Evolutionary conservation across 331 rosid genomes (phyloP).

Genomic region (Acacia pycnantha): DNA sequence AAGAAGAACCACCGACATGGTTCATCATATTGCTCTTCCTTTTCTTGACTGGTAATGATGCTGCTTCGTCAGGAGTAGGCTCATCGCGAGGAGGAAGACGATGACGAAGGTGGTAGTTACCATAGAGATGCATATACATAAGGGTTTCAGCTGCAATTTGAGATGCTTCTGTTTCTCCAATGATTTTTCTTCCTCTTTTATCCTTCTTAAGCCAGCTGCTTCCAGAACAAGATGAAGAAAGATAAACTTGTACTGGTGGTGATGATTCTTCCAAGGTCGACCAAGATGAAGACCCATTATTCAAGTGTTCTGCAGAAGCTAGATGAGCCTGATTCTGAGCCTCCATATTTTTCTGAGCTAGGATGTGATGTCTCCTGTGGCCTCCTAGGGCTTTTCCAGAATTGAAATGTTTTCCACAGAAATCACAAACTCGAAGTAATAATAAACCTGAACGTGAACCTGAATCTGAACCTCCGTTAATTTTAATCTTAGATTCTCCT

Average conservation of each 20-base stretch:
- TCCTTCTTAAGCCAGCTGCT: conserved; percentile 29
- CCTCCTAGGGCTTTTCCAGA: conserved; percentile 40
- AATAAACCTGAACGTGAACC: neutral
- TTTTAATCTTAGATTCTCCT: neutral
- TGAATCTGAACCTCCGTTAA: neutral
- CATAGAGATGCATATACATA: neutral
- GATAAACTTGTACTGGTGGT: neutral
- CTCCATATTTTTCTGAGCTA: neutral
- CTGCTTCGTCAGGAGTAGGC: neutral
- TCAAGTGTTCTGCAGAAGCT: neutral
- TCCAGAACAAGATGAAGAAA: neutral
- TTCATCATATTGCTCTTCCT: neutral
- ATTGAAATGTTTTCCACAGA: conserved; percentile 35
- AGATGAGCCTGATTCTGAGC: neutral
- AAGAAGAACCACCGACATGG: neutral
- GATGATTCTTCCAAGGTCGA: neutral
- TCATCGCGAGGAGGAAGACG: neutral
- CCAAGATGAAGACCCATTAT: neutral
- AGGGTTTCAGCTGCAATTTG: neutral
- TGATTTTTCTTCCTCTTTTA: conserved; percentile 11
- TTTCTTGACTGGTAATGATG: neutral
- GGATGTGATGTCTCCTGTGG: conserved; percentile 35
- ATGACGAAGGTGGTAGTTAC: too few relatives aligned
- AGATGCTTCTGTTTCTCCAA: neutral
- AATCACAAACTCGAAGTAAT: conserved; percentile 28